phyloP scores from a whole-genome alignment of 345 rosid genomes.

The Eucalyptus guilfoylei region DNA sequence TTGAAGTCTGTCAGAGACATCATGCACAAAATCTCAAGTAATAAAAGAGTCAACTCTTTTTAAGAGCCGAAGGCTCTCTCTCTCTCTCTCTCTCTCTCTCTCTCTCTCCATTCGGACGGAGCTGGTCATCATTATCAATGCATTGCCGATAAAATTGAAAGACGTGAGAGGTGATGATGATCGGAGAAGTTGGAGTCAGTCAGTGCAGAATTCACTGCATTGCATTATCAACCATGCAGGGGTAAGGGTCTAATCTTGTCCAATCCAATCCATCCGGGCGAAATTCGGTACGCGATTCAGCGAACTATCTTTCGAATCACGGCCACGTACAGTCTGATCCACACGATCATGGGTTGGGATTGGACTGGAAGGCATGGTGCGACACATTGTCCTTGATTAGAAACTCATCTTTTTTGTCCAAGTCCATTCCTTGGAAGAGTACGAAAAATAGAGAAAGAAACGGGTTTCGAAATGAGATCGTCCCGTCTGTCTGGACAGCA shows the following conservation, averaged over 20 bases:
- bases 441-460: no score
- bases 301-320: background rate
- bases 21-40: background rate
- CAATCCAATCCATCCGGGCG: background rate
- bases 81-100: no score
- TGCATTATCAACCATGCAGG: background rate
- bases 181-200: background rate
- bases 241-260: background rate
- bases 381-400: no score
- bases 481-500: fast-evolving
- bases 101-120: background rate
- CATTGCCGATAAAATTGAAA: background rate
- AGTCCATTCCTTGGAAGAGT: no score
- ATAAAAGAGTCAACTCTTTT: background rate
- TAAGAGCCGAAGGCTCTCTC: background rate
- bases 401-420: background rate
- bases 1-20: background rate
- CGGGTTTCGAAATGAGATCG: fast-evolving
- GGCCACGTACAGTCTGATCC: background rate
- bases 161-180: background rate
- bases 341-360: background rate
- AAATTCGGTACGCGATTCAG: no score
- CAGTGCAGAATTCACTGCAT: background rate
- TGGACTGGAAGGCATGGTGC: background rate
- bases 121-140: background rate